Conservation (phyloP, 345 rosid genomes). For the Camelina hispida region DNA sequence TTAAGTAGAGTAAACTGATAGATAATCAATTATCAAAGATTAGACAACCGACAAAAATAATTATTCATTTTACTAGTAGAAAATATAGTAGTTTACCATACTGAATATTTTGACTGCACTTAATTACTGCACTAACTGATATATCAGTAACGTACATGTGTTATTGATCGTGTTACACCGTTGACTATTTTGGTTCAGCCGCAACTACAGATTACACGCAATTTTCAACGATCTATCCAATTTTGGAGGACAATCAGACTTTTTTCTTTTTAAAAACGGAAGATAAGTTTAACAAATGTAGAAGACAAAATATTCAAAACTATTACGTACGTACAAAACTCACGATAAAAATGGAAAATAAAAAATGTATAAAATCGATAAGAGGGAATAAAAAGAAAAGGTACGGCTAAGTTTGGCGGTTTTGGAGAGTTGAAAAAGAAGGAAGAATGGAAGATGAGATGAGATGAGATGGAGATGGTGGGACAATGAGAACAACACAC, state of each 20-base stretch:
- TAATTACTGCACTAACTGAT: background rate
- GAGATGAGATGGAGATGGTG: slow-evolving; percentile 6
- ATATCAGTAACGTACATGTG: background rate
- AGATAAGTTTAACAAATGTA: slow-evolving; percentile 21
- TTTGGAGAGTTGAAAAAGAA: slow-evolving; percentile 37
- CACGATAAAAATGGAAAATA: background rate
- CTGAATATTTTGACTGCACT: background rate
- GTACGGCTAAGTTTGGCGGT: slow-evolving; percentile 46
- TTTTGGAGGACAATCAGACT: background rate
- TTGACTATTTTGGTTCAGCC: slow-evolving; percentile 11
- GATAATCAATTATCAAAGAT: no score
- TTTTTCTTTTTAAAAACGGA: background rate
- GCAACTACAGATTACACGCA: background rate
- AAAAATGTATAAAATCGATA: background rate
- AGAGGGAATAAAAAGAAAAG: slow-evolving; percentile 9
- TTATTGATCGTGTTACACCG: background rate
- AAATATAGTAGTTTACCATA: background rate
- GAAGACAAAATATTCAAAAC: background rate
- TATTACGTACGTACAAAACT: background rate
- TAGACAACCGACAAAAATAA: background rate
- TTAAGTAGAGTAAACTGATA: background rate
- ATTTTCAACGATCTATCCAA: background rate
- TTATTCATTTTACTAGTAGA: background rate
- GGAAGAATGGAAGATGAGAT: background rate
- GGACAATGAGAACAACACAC: slow-evolving; percentile 33